Evolutionary conservation across 192 early-diverging fungal species (phyloP).

Genomic region (Jimgerdemannia flammicorona): DNA sequence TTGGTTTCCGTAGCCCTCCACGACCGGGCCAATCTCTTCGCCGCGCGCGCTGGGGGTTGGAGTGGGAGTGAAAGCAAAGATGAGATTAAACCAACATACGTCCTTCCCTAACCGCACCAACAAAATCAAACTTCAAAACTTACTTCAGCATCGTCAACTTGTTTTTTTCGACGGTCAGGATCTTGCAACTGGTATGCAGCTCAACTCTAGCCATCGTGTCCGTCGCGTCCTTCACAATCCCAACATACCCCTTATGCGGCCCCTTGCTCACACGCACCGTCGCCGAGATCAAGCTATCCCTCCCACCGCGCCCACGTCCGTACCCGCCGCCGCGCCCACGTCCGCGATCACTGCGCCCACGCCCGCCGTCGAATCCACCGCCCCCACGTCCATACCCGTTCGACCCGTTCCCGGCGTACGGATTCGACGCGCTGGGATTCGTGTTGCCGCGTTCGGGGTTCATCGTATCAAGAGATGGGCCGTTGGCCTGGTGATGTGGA

Average conservation of each 20-base stretch:
- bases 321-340: slow-evolving; percentile 42
- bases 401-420: background rate
- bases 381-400: slow-evolving; percentile 15
- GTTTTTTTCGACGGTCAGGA: slow-evolving; percentile 76
- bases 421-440: background rate
- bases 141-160: slow-evolving; percentile 66
- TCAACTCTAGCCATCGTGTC: slow-evolving; percentile 78
- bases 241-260: slow-evolving; percentile 95
- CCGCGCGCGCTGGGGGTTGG: slow-evolving; percentile 16
- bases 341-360: slow-evolving; percentile 22
- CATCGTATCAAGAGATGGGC: slow-evolving; percentile 23
- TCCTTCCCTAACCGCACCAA: background rate
- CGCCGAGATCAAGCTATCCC: slow-evolving; percentile 60
- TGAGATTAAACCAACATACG: background rate
- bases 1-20: slow-evolving; percentile 17
- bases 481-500: background rate
- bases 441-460: slow-evolving; percentile 32
- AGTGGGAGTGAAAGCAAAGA: background rate
- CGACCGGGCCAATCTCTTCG: slow-evolving; percentile 47
- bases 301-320: slow-evolving; percentile 47
- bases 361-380: slow-evolving; percentile 34
- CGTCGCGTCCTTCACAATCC: slow-evolving; percentile 87
- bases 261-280: slow-evolving; percentile 84
- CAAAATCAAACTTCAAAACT: slow-evolving; percentile 9
- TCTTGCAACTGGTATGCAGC: slow-evolving; percentile 83